phyloP scores from a whole-genome alignment of 768 basidiomycete genomes.

The Amanita pseudoporphyria region DNA sequence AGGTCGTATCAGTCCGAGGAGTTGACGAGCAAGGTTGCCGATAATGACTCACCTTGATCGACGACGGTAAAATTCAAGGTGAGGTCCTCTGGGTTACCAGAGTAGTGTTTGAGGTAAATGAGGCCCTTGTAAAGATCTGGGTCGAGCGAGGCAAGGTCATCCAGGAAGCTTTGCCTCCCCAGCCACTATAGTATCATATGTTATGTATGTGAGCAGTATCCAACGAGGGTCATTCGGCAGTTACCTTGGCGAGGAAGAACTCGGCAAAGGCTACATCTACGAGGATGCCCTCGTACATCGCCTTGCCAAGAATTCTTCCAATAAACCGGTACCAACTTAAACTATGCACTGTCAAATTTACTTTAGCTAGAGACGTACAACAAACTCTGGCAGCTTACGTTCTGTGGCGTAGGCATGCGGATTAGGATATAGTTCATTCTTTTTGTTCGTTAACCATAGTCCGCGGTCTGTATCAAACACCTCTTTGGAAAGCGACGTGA shows the following conservation, averaged over 20 bases:
- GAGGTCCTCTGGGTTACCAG: conserved; percentile 78
- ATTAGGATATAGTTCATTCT: conserved; percentile 93
- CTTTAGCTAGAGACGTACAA: background rate
- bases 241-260: conserved; percentile 86
- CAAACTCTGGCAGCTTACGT: conserved; percentile 32
- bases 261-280: conserved; percentile 92
- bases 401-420: conserved; percentile 89
- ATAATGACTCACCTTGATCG: conserved; percentile 56
- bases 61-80: conserved; percentile 85
- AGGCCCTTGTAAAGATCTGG: conserved; percentile 89
- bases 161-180: conserved; percentile 83
- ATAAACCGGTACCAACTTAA: conserved; percentile 91
- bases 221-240: conserved; percentile 1
- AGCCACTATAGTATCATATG: conserved; percentile 56
- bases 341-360: conserved; percentile 52
- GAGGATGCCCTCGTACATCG: conserved; percentile 92
- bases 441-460: conserved; percentile 83
- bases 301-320: conserved; percentile 91
- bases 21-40: background rate
- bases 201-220: background rate
- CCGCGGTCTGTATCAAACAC: conserved; percentile 94
- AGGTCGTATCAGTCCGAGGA: background rate
- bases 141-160: conserved; percentile 88
- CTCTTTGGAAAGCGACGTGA: conserved; percentile 87
- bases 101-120: conserved; percentile 87